Evolutionary conservation across 768 basidiomycete species (phyloP), one percentile per base, ranked within the genome.

Genomic region (Auricularia sp.): DNA sequence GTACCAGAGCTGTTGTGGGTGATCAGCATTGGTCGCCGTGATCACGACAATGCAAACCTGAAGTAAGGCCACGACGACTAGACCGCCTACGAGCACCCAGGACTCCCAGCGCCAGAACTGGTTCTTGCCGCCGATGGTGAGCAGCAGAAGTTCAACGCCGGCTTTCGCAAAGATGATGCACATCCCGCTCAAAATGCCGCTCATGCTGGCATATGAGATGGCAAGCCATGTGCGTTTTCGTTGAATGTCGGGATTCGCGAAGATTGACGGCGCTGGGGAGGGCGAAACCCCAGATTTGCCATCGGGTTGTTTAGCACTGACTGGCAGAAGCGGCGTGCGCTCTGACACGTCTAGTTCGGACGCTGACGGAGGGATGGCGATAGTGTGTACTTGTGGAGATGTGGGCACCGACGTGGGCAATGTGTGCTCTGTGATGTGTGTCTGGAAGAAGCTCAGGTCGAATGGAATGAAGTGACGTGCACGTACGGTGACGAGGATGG

Each of bases 91-190:
- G 24, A 97, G 81, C 39, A 87, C 77, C 93, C 93, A 97, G 0
- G 88, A 79, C 74, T 92, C 82, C 89, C 89, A 92, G 63, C 85
- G 77, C 83, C 85, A 87, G 71, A 90, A 92, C 75, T 94, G 91
- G 70, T 92, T 92, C 42, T 86, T 73, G 7, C 89, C 90, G 3
- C 81, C 75, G 33, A 93, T 67, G 0, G 92, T 93, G 39, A 94
- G 77, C 65, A 98, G 77, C 7, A 96, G 79, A 8, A 98, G 79
- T 75, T 96, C 93, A 11, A 94, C 90, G 2, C 92, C 94, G 66
- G 92, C 92, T 78, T 98, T 98, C 16, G 94, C 94, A 68, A 96
- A 91, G 16, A 98, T 80, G 33, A 98, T 78, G 72, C 92, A 96
- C 86, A 98, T 90, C 29, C 94, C 94, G 3, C 89, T 91, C 34